Evolutionary conservation across 805 yeast genomes (phyloP).

Genomic region (Cyberlindnera petersonii): DNA sequence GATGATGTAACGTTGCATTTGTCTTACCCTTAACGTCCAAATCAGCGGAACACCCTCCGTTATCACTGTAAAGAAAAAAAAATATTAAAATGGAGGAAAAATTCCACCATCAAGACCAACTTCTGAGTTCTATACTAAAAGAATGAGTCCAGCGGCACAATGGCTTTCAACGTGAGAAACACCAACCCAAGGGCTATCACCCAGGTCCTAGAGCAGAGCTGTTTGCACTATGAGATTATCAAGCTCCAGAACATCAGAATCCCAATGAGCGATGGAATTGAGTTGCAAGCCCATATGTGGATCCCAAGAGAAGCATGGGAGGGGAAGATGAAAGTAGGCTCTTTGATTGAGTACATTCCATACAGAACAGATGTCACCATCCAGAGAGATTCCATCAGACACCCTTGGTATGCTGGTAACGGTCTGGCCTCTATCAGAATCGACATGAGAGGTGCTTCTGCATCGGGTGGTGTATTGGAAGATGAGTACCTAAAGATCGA

Average conservation of each 20-base stretch:
- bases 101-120: no score
- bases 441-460: constrained; percentile 44
- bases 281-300: constrained; percentile 42
- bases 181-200: constrained; percentile 28
- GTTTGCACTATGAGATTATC: constrained; percentile 29
- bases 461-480: constrained; percentile 37
- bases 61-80: no score
- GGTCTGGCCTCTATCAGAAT: constrained; percentile 43
- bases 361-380: constrained; percentile 44
- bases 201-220: constrained; percentile 22
- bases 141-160: no score
- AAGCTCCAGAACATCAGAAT: constrained; percentile 36
- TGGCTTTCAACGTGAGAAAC: constrained; percentile 43
- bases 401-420: constrained; percentile 44
- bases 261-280: constrained; percentile 37
- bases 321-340: constrained; percentile 32
- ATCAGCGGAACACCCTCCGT: no score
- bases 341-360: constrained; percentile 43
- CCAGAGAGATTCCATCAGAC: constrained; percentile 42
- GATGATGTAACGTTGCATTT: no score
- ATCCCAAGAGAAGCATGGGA: constrained; percentile 35
- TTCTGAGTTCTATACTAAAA: no score
- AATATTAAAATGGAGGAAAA: no score
- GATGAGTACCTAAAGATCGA: constrained; percentile 43
- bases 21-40: no score